Percentiles rank a stretch among this genome's conserved stretches.
Evolutionary conservation across 305 asterid species (phyloP).

Genomic region (Fraxinus paxiana): DNA sequence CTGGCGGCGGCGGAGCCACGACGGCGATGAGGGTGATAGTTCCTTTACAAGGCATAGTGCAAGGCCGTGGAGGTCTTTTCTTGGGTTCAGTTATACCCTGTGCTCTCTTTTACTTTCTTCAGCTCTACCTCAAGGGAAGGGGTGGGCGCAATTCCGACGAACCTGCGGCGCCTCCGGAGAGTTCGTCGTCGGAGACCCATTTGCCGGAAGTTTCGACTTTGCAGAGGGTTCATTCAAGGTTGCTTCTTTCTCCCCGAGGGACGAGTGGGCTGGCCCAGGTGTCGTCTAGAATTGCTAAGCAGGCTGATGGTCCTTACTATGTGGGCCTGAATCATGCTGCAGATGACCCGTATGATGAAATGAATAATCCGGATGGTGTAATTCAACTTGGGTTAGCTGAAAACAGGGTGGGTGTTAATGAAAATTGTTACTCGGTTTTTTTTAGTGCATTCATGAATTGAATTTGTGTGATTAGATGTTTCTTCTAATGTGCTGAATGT

Average conservation of each 20-base stretch:
- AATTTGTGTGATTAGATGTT: neutral
- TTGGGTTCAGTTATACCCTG: conserved; percentile 69
- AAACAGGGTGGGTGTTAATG: conserved; percentile 39
- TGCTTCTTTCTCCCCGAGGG: conserved; percentile 44
- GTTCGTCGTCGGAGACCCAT: conserved; percentile 30
- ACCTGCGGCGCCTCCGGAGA: conserved; percentile 26
- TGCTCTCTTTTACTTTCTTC: conserved; percentile 67
- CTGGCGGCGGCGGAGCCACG: conserved; percentile 40
- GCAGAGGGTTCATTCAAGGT: conserved; percentile 54
- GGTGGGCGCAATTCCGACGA: conserved; percentile 28
- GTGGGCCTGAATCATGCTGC: conserved; percentile 43
- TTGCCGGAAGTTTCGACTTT: conserved; percentile 32
- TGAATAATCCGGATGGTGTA: conserved; percentile 49
- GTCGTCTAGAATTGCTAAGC: conserved; percentile 46
- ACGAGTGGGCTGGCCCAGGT: conserved; percentile 35
- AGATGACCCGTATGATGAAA: conserved; percentile 46
- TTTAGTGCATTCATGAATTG: neutral
- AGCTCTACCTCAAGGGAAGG: conserved; percentile 51
- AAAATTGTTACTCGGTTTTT: neutral
- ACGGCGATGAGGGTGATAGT: conserved; percentile 74
- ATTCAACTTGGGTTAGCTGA: conserved; percentile 59
- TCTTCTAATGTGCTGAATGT: neutral
- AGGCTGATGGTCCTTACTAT: conserved; percentile 35
- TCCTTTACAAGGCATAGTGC: conserved; percentile 66
- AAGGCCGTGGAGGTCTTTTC: conserved; percentile 71